Percentiles rank a stretch among this genome's conserved stretches.
Conservation (phyloP, 139 green algal genomes). For the Micromonas pusilla region DNA sequence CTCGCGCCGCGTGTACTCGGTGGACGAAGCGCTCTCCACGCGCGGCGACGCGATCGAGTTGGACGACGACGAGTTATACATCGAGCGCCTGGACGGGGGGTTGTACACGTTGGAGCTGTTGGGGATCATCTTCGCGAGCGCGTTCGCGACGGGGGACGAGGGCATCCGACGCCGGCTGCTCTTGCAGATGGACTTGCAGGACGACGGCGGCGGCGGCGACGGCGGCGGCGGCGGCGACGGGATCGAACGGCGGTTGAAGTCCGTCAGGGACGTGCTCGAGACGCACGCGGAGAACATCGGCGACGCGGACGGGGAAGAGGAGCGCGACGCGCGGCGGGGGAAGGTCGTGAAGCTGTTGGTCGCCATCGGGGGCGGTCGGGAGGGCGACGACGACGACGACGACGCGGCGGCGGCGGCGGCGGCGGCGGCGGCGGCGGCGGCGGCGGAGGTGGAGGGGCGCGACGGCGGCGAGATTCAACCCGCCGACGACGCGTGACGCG, state of each 20-base stretch:
- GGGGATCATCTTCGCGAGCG: neutral
- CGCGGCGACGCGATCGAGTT: constrained; percentile 29
- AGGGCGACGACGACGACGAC: neutral
- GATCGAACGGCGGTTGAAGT: neutral
- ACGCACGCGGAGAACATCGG: constrained; percentile 21
- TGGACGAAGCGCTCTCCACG: constrained; percentile 34
- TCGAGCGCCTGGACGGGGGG: constrained; percentile 60
- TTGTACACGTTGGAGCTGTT: constrained; percentile 75
- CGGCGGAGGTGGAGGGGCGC: too few species aligned
- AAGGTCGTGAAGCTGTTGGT: neutral
- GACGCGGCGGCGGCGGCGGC: neutral
- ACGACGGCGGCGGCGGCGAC: neutral
- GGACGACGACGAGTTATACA: constrained; percentile 48
- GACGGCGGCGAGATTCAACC: too few species aligned
- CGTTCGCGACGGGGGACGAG: constrained; percentile 3
- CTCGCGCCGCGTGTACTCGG: constrained; percentile 36
- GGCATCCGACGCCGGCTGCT: neutral
- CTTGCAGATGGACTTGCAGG: neutral
- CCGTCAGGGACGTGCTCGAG: neutral
- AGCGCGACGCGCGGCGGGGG: neutral
- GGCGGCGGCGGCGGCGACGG: neutral
- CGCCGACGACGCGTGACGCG: too few species aligned
- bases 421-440: too few species aligned
- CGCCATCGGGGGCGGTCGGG: neutral
- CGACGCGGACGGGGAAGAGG: constrained; percentile 8